These are phyloP conservation scores for Dittrichia graveolens DNA, from an alignment of 129 eudicot genomes.

Conservation along the genomic window DNA sequence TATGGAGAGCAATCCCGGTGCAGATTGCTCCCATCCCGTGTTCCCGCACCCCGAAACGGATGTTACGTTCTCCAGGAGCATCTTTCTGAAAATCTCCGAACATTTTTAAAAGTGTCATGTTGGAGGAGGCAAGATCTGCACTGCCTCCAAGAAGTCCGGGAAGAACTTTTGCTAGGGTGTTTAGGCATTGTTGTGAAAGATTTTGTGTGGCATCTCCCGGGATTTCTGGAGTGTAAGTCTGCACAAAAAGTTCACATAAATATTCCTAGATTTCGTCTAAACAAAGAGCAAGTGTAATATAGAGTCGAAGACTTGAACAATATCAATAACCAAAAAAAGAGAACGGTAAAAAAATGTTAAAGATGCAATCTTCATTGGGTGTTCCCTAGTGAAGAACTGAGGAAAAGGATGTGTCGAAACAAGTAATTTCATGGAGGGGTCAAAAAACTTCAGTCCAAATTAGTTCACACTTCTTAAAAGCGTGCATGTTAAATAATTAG, in stretches of 20 bases:
- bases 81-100: slow-evolving; percentile 58
- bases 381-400: no score
- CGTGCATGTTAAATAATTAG: no score
- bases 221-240: slow-evolving; percentile 54
- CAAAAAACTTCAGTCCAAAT: no score
- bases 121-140: slow-evolving; percentile 73
- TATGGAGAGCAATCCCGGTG: slow-evolving; percentile 62
- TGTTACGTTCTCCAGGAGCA: slow-evolving; percentile 56
- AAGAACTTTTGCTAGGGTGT: slow-evolving; percentile 49
- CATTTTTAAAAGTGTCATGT: slow-evolving; percentile 61
- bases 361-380: no score
- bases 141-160: slow-evolving; percentile 71
- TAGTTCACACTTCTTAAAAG: no score
- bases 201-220: slow-evolving; percentile 60
- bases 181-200: slow-evolving; percentile 53
- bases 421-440: no score
- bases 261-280: no score
- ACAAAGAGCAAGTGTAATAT: neutral
- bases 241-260: neutral
- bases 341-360: no score
- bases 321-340: neutral
- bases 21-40: slow-evolving; percentile 74
- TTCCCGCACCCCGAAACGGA: slow-evolving; percentile 61
- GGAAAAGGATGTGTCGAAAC: no score
- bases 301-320: neutral